Percentiles rank a stretch among this genome's conserved stretches.
Evolutionary conservation across 2,329 filamentous ascomycete species (phyloP).

Genomic region (Exophiala xenobiotica): DNA sequence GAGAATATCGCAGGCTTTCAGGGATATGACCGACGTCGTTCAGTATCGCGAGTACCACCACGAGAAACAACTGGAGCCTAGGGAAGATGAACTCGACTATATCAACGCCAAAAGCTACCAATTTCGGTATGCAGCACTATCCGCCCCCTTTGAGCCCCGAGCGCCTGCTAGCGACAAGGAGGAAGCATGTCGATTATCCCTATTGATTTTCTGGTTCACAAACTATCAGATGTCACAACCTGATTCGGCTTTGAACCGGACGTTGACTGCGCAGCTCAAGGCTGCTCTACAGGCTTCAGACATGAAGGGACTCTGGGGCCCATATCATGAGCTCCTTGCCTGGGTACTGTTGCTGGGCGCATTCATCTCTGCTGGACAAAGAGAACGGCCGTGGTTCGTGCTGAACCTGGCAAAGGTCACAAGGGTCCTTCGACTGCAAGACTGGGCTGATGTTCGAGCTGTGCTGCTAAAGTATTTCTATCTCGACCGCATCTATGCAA

Average conservation of each 20-base stretch:
- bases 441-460: constrained; percentile 11
- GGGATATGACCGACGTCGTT: constrained; percentile 18
- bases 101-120: constrained; percentile 22
- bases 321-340: constrained; percentile 11
- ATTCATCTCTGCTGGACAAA: constrained; percentile 14
- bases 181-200: constrained; percentile 13
- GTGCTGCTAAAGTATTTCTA: constrained; percentile 14
- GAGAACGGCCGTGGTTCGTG: constrained; percentile 18
- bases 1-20: constrained; percentile 16
- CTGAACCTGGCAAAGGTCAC: constrained; percentile 15
- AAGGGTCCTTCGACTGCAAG: constrained; percentile 6
- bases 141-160: constrained; percentile 16
- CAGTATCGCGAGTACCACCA: constrained; percentile 21
- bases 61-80: constrained; percentile 14
- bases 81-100: constrained; percentile 12
- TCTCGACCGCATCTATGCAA: constrained; percentile 17
- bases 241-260: constrained; percentile 15
- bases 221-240: constrained; percentile 16
- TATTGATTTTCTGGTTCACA: constrained; percentile 22
- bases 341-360: constrained; percentile 18
- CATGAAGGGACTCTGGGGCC: constrained; percentile 13
- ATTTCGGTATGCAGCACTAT: constrained; percentile 16
- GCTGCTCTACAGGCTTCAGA: constrained; percentile 11
- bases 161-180: constrained; percentile 18
- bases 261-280: constrained; percentile 18